Evolutionary conservation across 148 eudicot species (phyloP).

Genomic region (Fagopyrum homotropicum): DNA sequence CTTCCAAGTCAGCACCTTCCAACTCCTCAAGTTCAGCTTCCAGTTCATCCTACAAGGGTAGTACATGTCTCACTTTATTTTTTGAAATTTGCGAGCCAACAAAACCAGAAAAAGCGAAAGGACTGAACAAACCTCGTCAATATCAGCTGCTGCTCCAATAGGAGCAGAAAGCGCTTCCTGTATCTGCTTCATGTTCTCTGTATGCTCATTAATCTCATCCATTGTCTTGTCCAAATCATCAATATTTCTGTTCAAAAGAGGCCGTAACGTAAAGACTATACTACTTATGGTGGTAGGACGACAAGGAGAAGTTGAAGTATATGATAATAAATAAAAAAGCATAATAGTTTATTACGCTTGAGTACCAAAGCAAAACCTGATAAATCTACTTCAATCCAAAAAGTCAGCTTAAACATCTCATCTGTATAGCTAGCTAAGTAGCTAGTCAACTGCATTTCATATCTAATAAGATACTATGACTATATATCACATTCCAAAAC

Average conservation of each 20-base stretch:
- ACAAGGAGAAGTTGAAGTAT: background rate
- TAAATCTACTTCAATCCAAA: background rate
- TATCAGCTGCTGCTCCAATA: conserved; percentile 29
- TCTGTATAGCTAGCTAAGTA: background rate
- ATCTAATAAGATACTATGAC: background rate
- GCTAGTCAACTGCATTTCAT: background rate
- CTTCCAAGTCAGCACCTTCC: conserved; percentile 67
- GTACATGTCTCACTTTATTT: background rate
- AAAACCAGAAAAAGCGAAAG: background rate
- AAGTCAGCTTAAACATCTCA: background rate
- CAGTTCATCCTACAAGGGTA: conserved; percentile 48
- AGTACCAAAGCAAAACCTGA: background rate
- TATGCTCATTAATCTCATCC: conserved; percentile 35
- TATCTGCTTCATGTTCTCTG: conserved; percentile 31
- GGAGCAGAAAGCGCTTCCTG: conserved; percentile 36
- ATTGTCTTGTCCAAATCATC: conserved; percentile 31
- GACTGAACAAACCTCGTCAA: conserved; percentile 24
- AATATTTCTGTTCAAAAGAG: conserved; percentile 17
- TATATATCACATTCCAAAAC: background rate
- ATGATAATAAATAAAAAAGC: background rate
- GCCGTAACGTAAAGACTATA: background rate
- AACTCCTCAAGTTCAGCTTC: conserved; percentile 75
- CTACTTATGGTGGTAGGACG: background rate
- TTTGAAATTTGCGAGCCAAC: background rate
- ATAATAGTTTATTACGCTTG: background rate